Conservation (phyloP, 208 protist genomes). For the Leishmania amazonensis region DNA sequence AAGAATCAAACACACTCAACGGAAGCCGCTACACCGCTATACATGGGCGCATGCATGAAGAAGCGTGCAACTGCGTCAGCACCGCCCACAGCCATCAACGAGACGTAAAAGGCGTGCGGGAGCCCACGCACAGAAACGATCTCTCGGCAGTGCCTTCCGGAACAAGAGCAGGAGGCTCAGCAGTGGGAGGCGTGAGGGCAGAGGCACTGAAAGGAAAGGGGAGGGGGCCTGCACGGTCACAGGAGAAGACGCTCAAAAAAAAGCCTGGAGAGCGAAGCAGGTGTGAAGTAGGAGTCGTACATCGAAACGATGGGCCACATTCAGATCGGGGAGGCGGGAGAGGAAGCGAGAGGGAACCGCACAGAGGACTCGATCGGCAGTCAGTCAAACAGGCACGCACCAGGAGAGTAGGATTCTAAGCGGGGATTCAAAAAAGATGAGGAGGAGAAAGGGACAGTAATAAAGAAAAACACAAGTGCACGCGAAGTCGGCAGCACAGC, state of each 20-base stretch:
- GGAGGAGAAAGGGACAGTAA: neutral
- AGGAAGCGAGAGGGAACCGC: neutral
- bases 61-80: neutral
- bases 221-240: neutral
- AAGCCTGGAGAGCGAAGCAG: neutral
- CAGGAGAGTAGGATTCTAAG: neutral
- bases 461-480: neutral
- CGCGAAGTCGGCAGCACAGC: neutral
- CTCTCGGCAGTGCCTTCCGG: neutral
- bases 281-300: neutral
- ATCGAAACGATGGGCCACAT: neutral
- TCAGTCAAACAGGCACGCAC: neutral
- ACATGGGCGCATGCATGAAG: neutral
- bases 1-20: neutral
- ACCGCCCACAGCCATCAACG: neutral
- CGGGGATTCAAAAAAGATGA: neutral
- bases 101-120: neutral
- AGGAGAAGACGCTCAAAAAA: neutral
- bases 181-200: neutral
- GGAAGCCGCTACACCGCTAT: neutral
- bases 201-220: neutral
- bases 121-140: neutral
- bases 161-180: neutral
- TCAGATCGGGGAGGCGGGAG: neutral
- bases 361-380: neutral